Evolutionary conservation across 2,329 filamentous ascomycete genomes (phyloP), one percentile per base, ranked within the genome.

Genomic region (Mariannaea sp.): DNA sequence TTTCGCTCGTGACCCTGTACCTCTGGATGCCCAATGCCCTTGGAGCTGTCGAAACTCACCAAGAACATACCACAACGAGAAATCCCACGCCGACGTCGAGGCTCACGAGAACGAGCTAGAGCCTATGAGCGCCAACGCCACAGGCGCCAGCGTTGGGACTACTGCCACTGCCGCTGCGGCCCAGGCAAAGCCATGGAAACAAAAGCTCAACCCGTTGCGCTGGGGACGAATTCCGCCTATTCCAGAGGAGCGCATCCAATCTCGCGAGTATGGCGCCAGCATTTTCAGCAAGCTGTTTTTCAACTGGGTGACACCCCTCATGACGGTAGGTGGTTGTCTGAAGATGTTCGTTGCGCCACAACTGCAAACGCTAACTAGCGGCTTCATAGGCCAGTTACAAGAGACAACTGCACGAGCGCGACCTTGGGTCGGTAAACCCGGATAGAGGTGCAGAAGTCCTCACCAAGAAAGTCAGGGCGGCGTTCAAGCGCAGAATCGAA

Each of bases 301-400:
- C 19, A 38, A 49, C 27, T 49, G 46, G 46, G 42, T 49, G 22
- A 27, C 38, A 42, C 46, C 46, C 35, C 38, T 49, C 7, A 49
- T 49, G 46, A 38, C 35, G 20, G 38, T 42, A 5, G 16, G 46
- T 49, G 12, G 19, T 20, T 5, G n/a, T 19, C 5, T n/a, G n/a
- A 33, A 14, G 6, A n/a, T 2, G 13, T 19, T 16, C 26, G 14
- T 22, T n/a, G n/a, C n/a, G n/a, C 19, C 10, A 5, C 13, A 32
- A 12, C 2, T 1, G 12, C 5, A 8, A 35, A 20, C 45, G 42
- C 38, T 49, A 26, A 49, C 38, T 26, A n/a, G n/a, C n/a, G n/a
- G n/a, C n/a, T 7, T 14, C 26, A 19, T 26, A 49, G 46, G 46
- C 20, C 30, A 38, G 46, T 10, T 49, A 49, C 14, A 29, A 27